Evolutionary conservation across 208 protist species (phyloP).

Genomic region (Herpetomonas tarakana): DNA sequence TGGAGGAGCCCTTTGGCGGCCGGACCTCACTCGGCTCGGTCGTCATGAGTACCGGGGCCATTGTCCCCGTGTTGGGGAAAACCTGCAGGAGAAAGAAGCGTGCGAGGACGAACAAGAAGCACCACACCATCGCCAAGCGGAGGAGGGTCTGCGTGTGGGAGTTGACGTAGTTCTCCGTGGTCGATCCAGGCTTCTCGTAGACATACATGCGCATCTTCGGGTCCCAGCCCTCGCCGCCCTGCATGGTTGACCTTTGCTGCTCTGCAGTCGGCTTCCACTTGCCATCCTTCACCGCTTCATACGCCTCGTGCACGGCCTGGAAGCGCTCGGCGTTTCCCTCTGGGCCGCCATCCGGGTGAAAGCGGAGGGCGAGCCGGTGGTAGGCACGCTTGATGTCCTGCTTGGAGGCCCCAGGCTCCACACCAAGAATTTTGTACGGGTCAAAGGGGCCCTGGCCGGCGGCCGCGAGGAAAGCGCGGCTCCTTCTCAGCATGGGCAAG

Average conservation of each 20-base stretch:
- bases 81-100: constrained; percentile 46
- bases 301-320: constrained; percentile 78
- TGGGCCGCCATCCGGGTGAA: constrained; percentile 69
- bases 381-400: constrained; percentile 75
- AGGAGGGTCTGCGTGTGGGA: constrained; percentile 48
- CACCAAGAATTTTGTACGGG: constrained; percentile 80
- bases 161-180: constrained; percentile 67
- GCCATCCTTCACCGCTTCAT: constrained; percentile 65
- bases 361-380: constrained; percentile 61
- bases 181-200: constrained; percentile 78
- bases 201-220: constrained; percentile 66
- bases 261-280: constrained; percentile 31
- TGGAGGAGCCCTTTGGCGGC: no score
- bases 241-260: constrained; percentile 5
- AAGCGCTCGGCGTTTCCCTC: constrained; percentile 73
- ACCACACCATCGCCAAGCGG: constrained; percentile 46
- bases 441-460: constrained; percentile 67
- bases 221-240: constrained; percentile 30
- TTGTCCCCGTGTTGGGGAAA: constrained; percentile 11
- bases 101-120: constrained; percentile 55
- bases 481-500: constrained; percentile 37
- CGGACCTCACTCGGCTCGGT: neutral
- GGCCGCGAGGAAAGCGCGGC: constrained; percentile 19
- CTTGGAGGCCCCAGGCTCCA: constrained; percentile 45
- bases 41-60: neutral